Evolutionary conservation across 2,329 filamentous ascomycete species (phyloP).

Genomic region (Trichophyton schoenleinii): DNA sequence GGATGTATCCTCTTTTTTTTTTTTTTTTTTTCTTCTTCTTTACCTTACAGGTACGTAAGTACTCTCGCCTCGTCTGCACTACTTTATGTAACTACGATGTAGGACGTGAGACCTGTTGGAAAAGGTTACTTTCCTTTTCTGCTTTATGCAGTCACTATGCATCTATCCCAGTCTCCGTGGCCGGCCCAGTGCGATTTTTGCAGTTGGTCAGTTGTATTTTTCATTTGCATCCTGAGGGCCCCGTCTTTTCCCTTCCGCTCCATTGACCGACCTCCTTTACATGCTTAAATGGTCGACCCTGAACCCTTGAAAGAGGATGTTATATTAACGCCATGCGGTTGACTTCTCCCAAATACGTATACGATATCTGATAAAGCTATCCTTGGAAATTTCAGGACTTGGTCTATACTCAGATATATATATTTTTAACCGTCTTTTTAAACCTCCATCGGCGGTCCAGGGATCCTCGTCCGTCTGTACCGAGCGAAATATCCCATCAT

Average conservation of each 20-base stretch:
- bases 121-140: not conserved
- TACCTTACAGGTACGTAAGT: not conserved
- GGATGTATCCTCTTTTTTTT: not conserved
- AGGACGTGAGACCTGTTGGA: constrained; percentile 3
- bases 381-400: constrained; percentile 1
- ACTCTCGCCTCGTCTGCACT: not conserved
- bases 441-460: not conserved
- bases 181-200: not conserved
- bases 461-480: not conserved
- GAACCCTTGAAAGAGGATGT: not conserved
- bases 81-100: not conserved
- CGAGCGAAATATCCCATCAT: not conserved
- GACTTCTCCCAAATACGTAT: not conserved
- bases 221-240: too few species aligned
- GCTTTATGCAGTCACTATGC: constrained; percentile 4
- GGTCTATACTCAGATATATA: not conserved
- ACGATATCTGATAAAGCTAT: not conserved
- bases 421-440: not conserved
- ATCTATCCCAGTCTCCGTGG: constrained; percentile 1
- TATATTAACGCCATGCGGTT: not conserved
- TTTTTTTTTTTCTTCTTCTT: not conserved
- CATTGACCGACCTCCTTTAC: too few species aligned
- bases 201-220: not conserved
- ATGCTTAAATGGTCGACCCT: not conserved
- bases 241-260: too few species aligned